These are phyloP conservation scores for Silene latifolia DNA, from an alignment of 148 eudicot genomes.

Conservation along the genomic window DNA sequence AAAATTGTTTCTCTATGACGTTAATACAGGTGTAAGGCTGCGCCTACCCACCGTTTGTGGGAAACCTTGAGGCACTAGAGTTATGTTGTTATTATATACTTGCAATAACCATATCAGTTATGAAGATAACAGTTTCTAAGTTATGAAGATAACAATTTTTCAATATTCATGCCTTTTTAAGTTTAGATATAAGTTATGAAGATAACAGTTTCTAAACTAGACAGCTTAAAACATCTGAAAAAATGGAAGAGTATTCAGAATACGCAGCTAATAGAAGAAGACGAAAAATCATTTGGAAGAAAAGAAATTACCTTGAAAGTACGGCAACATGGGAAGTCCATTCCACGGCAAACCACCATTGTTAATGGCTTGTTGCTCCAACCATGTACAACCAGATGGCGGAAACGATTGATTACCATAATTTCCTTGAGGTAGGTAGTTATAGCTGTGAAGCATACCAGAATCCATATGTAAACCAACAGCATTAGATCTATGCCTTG, in stretches of 20 bases:
- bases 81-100: background rate
- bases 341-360: conserved; percentile 50
- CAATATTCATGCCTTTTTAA: too few species aligned
- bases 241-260: background rate
- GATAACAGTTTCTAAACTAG: background rate
- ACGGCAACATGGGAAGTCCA: conserved; percentile 50
- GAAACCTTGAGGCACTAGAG: too few species aligned
- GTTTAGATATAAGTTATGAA: too few species aligned
- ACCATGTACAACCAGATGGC: conserved; percentile 55
- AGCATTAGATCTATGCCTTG: conserved; percentile 37
- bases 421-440: conserved; percentile 51
- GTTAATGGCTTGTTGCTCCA: conserved; percentile 48
- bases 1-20: too few species aligned
- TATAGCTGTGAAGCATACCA: conserved; percentile 37
- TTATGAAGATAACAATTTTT: background rate
- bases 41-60: too few species aligned
- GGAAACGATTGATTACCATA: conserved; percentile 49
- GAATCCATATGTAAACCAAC: conserved; percentile 42
- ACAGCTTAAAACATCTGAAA: background rate
- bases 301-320: conserved; percentile 50
- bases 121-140: background rate
- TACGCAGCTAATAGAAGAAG: background rate
- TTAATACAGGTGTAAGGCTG: too few species aligned
- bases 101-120: background rate
- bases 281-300: background rate